Base-by-base conservation (phyloP, 2,329 filamentous ascomycete species). In the Onygena corvina region DNA sequence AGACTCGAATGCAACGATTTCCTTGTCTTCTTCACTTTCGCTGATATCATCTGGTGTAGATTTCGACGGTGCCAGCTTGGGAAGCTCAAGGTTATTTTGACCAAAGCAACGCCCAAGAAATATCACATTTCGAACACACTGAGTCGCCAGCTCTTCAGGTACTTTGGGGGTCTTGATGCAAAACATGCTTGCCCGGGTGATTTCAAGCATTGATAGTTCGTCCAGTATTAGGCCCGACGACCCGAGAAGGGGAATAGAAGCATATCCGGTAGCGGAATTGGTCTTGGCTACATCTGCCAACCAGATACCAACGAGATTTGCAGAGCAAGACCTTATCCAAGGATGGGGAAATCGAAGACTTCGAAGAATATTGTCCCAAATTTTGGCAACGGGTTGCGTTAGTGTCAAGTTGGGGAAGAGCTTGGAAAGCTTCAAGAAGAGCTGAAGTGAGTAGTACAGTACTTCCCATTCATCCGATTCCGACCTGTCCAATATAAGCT, bases 71-170 rank as follows among this genome's bases (percentile, higher is more conserved):
- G 12, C 14, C 14, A 64, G 67, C 1, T 67, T 64, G 2, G 68
- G 64, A 8, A 67, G 68, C 14, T 71, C 71, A 58, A 59, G 59
- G 9, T 72, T 70, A 54, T 81, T 85, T 29, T 75, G 75, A 11
- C 75, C 75, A 51, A 77, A 76, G 59, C 70, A 81, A 52, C 74
- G 79, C 35, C 81, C 86, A 0, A 98, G 72, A 71, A 94, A 94
- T 31, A 90, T 75, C 30, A 94, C 71, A 54, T 94, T 87, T 56
- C 87, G 84, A 3, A 86, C 79, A 9, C 81, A 81, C 61, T 94
- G 86, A 35, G 79, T 74, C 1, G 85, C 85, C n/a, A 96, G 71
- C 7, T 80, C 75, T 59, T 92, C 83, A 12, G 82, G 80, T 5
- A 90, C 64, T 47, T 76, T 76, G 0, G 76, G 73, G 0, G 77